Base-by-base conservation (phyloP, 106 monocot species). In the Dendrobium chrysotoxum region DNA sequence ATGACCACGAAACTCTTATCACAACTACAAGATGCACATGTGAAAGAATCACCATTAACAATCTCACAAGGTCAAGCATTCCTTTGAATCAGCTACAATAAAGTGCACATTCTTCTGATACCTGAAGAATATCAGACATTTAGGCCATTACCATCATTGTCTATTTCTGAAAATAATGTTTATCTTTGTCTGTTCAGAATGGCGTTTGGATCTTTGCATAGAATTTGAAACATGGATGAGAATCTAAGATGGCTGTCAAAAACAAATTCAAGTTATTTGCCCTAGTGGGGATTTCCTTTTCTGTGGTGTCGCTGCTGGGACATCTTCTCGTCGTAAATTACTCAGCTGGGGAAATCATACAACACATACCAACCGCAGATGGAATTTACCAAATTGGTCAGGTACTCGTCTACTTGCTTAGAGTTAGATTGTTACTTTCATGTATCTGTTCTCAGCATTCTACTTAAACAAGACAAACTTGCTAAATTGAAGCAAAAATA, bases 201-300 rank as follows among this genome's bases (percentile, higher is more conserved):
- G 70, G 15, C 10, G 15, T 31, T 35, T 35, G 61, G 39, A 74
- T 74, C 41, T 41, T 20, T 21, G 5, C 12, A 6, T 40, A 74
- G 20, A 41, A 17, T 40, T n/a, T 74, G 39, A 74, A 40, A 74
- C 21, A 21, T 28, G 21, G 74, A 40, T 74, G 74, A 74, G 15
- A 77, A 41, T 77, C 25, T 83, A 88, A 88, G 83, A 96, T 96
- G 96, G 47, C 83, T 66, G 82, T 77, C 76, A 93, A 84, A 81
- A 90, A 86, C 80, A 96, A 90, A 79, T 83, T 93, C 81, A 96
- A 91, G 87, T 83, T 88, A 70, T 79, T 76, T 72, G 90, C 84
- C 5, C 79, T 87, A 65, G 77, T 90, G 45, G 96, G 88, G 11
- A 86, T 93, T 77, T 81, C 80, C 4, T 77, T 96, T 40, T 91